A percentile compares a stretch with the other conserved stretches of the same genome.
Evolutionary conservation across 257 asterid genomes (phyloP).

Genomic region (Gentiana dahurica): DNA sequence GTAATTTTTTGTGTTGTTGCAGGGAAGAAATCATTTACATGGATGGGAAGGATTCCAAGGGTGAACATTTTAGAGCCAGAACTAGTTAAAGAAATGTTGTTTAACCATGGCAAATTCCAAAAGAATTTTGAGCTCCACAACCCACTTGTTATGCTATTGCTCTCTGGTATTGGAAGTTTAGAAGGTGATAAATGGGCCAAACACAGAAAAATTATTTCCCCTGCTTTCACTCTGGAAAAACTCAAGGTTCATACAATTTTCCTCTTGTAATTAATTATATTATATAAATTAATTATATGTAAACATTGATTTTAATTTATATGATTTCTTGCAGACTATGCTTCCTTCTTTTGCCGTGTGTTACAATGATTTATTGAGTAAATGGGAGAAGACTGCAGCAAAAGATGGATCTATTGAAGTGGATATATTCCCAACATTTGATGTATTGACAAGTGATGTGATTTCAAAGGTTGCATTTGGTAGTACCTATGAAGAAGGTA

Average conservation of each 20-base stretch:
- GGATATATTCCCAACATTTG: conserved; percentile 9
- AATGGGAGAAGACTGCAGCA: conserved; percentile 12
- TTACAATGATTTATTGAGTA: conserved; percentile 7
- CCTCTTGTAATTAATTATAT: neutral
- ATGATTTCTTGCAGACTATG: conserved; percentile 6
- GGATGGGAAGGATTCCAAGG: neutral
- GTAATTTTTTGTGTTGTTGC: neutral
- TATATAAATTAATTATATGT: too few species aligned
- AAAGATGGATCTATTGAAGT: conserved; percentile 8
- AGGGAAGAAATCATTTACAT: conserved; percentile 1
- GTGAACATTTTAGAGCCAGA: neutral
- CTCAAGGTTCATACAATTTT: neutral
- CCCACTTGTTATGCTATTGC: conserved; percentile 1
- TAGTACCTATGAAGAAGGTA: conserved; percentile 3
- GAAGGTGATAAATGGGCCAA: conserved; percentile 5
- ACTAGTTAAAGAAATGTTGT: neutral
- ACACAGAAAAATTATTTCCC: conserved; percentile 2
- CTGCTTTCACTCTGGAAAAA: conserved; percentile 6
- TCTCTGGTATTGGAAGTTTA: conserved; percentile 6
- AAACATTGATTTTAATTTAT: neutral
- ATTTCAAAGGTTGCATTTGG: conserved; percentile 7
- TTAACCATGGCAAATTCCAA: neutral
- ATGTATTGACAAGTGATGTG: conserved; percentile 3
- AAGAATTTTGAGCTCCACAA: conserved; percentile 3
- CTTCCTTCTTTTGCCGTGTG: conserved; percentile 8